Percentiles rank a stretch among this genome's conserved stretches.
phyloP scores from a whole-genome alignment of 1,139 yeast genomes.

The Yamadazyma songkhlaensis region DNA sequence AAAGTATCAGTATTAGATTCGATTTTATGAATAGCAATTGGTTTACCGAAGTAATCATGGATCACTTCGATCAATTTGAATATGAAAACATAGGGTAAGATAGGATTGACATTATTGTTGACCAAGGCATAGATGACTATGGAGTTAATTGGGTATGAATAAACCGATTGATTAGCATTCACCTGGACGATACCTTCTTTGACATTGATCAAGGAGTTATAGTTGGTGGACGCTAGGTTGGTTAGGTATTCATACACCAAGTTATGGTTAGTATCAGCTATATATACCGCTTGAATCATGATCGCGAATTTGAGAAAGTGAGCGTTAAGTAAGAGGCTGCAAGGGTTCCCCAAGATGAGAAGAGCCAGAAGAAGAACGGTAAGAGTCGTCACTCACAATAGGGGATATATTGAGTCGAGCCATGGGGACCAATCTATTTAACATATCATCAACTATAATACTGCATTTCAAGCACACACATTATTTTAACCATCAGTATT shows the following conservation, averaged over 20 bases:
- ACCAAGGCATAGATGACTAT: constrained; percentile 27
- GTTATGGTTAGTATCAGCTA: constrained; percentile 53
- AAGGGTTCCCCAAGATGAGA: too few species aligned
- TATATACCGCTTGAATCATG: constrained; percentile 59
- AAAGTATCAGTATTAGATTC: constrained; percentile 66
- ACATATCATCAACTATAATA: constrained; percentile 4
- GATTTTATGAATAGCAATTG: constrained; percentile 55
- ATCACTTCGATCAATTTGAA: constrained; percentile 49
- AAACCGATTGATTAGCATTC: constrained; percentile 28
- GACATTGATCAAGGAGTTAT: constrained; percentile 37
- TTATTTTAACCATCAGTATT: constrained; percentile 5
- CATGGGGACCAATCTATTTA: constrained; percentile 6
- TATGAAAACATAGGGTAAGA: constrained; percentile 56
- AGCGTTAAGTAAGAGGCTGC: background rate
- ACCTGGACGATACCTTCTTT: constrained; percentile 22
- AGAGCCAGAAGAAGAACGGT: background rate
- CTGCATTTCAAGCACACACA: constrained; percentile 8
- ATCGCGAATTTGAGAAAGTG: background rate
- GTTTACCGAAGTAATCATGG: constrained; percentile 58
- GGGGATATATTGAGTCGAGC: constrained; percentile 11
- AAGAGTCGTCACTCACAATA: background rate
- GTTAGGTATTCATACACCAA: constrained; percentile 59
- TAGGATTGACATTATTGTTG: constrained; percentile 32
- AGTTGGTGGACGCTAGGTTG: constrained; percentile 49
- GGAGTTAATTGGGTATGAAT: constrained; percentile 20